Evolutionary conservation across 805 yeast genomes (phyloP).

Genomic region (Peterozyma xylosa): DNA sequence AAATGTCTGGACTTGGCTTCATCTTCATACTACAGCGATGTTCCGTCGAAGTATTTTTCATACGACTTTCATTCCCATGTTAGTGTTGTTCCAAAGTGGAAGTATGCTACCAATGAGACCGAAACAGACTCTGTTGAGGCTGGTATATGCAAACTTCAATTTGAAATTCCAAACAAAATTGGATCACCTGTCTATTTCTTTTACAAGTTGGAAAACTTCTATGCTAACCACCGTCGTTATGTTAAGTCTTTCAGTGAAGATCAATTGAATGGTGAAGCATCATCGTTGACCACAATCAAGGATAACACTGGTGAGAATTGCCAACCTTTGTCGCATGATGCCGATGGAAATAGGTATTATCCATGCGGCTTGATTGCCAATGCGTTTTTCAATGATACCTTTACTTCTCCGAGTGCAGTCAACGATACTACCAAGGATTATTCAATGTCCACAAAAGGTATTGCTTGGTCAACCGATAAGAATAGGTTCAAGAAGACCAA

Average conservation of each 20-base stretch:
- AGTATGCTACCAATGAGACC: constrained; percentile 31
- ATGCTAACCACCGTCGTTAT: constrained; percentile 89
- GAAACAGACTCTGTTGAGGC: constrained; percentile 35
- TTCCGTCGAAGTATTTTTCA: constrained; percentile 53
- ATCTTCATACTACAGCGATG: constrained; percentile 32
- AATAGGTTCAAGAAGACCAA: constrained; percentile 56
- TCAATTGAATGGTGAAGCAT: constrained; percentile 74
- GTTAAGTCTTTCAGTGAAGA: constrained; percentile 78
- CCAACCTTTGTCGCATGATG: constrained; percentile 50
- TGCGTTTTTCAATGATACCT: constrained; percentile 73
- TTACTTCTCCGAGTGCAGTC: constrained; percentile 37
- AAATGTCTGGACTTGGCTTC: constrained; percentile 50
- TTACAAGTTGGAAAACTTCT: constrained; percentile 80
- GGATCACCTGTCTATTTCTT: constrained; percentile 70
- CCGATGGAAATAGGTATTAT: constrained; percentile 46
- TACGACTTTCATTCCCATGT: constrained; percentile 47
- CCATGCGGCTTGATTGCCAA: constrained; percentile 87
- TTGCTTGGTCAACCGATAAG: constrained; percentile 68
- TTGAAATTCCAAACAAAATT: constrained; percentile 66
- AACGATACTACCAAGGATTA: constrained; percentile 36
- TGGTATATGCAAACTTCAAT: constrained; percentile 61
- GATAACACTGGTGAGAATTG: constrained; percentile 52
- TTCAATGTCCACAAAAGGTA: constrained; percentile 42
- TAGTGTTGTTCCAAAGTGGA: constrained; percentile 58
- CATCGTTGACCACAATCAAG: constrained; percentile 40